Conservation (phyloP, 768 basidiomycete genomes). For the Tephrocybe sp. region DNA sequence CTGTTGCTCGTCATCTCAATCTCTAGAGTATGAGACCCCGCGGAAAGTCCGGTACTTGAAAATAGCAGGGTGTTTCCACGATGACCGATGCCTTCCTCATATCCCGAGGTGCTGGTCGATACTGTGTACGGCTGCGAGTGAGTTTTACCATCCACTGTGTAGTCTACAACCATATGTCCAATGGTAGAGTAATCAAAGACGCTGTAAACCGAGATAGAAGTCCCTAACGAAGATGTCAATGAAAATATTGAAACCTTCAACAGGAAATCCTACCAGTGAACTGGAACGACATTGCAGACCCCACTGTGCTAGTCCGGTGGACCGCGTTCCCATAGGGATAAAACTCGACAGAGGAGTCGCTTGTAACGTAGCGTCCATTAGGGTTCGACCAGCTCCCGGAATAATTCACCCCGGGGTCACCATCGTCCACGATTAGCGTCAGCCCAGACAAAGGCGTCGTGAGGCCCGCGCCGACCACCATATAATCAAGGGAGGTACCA, state of each 20-base stretch:
- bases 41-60: neutral
- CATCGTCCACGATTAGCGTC: slow-evolving; percentile 20
- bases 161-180: neutral
- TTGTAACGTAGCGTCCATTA: neutral
- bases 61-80: neutral
- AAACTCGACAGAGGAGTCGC: neutral
- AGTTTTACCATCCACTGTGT: neutral
- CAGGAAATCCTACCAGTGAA: neutral
- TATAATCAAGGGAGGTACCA: slow-evolving; percentile 22
- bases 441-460: slow-evolving; percentile 18
- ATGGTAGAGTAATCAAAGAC: neutral
- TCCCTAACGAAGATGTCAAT: neutral
- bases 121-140: neutral
- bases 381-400: neutral
- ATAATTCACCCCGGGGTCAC: neutral
- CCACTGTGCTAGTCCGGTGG: neutral
- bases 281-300: neutral
- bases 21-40: slow-evolving; percentile 5
- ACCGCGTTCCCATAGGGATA: neutral
- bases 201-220: neutral
- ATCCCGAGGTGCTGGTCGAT: neutral
- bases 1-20: slow-evolving; percentile 2
- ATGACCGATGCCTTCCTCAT: neutral
- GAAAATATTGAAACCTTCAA: neutral
- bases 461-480: slow-evolving; percentile 19